A percentile compares a stretch with the other conserved stretches of the same genome.
Evolutionary conservation across 768 basidiomycete genomes (phyloP).

Genomic region (Termitomyces titanicus): DNA sequence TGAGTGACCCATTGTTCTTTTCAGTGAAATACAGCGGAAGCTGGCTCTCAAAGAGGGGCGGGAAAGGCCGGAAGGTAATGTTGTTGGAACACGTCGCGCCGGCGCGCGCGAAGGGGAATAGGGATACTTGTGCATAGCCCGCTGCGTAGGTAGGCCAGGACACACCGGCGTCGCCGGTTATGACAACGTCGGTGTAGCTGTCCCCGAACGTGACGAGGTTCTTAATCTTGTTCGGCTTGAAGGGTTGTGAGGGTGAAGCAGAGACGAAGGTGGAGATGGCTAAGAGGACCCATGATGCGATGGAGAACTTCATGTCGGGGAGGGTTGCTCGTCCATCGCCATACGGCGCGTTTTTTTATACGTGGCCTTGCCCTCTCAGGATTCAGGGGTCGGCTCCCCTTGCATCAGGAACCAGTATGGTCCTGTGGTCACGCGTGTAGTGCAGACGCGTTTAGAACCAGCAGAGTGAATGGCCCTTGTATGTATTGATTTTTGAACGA

Average conservation of each 20-base stretch:
- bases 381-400: background rate
- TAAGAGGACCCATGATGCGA: background rate
- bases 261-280: background rate
- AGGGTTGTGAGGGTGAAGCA: slow-evolving; percentile 14
- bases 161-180: slow-evolving; percentile 37
- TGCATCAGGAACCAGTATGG: background rate
- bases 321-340: background rate
- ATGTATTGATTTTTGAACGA: too few relatives aligned
- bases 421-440: background rate
- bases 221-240: slow-evolving; percentile 47
- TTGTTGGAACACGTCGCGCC: slow-evolving; percentile 68
- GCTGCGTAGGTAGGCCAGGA: slow-evolving; percentile 64
- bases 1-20: slow-evolving; percentile 36
- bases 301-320: slow-evolving; percentile 1
- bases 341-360: background rate
- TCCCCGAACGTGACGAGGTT: slow-evolving; percentile 68
- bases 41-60: slow-evolving; percentile 54
- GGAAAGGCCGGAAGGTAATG: slow-evolving; percentile 54
- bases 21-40: slow-evolving; percentile 50
- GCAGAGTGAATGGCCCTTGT: too few relatives aligned
- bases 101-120: slow-evolving; percentile 56
- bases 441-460: background rate
- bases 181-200: slow-evolving; percentile 55
- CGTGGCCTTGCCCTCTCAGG: background rate
- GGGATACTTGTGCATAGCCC: slow-evolving; percentile 45